Evolutionary conservation across 2,329 filamentous ascomycete species (phyloP).

Genomic region (Pezicula rhizophila): DNA sequence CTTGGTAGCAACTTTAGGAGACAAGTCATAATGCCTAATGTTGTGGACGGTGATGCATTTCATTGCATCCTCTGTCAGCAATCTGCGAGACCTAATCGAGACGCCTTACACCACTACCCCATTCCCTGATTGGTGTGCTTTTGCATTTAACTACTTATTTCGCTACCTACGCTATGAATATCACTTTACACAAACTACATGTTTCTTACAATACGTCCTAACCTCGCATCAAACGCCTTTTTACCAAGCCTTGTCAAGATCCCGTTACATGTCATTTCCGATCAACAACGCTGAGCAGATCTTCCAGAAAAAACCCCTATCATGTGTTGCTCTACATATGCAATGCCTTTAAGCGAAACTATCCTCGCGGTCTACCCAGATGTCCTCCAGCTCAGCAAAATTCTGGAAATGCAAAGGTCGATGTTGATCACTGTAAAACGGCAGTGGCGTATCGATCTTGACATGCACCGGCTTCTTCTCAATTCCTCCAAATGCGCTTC

Average conservation of each 20-base stretch:
- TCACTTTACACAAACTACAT: constrained; percentile 12
- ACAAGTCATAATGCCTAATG: no score
- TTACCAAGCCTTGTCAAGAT: constrained; percentile 10
- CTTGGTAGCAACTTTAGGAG: no score
- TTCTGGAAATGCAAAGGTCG: constrained; percentile 93
- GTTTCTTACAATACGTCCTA: constrained; percentile 11
- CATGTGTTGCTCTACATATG: constrained; percentile 1
- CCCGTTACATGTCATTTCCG: background rate
- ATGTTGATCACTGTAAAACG: constrained; percentile 91
- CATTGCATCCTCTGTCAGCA: no score
- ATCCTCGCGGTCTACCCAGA: constrained; percentile 88
- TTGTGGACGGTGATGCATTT: no score
- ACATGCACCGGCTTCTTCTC: constrained; percentile 90
- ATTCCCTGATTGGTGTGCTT: background rate
- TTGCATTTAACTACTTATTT: no score
- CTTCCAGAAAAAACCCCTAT: constrained; percentile 1
- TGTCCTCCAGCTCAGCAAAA: constrained; percentile 94
- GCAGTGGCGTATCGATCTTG: constrained; percentile 83
- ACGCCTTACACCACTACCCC: background rate
- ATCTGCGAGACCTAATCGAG: no score
- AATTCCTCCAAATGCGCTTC: constrained; percentile 75
- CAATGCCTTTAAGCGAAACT: constrained; percentile 68
- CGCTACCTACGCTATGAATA: no score
- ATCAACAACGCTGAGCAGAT: constrained; percentile 10
- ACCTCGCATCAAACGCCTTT: constrained; percentile 19